Conservation (phyloP, 805 yeast species). For the Trichomonascus vanleenenianus region DNA sequence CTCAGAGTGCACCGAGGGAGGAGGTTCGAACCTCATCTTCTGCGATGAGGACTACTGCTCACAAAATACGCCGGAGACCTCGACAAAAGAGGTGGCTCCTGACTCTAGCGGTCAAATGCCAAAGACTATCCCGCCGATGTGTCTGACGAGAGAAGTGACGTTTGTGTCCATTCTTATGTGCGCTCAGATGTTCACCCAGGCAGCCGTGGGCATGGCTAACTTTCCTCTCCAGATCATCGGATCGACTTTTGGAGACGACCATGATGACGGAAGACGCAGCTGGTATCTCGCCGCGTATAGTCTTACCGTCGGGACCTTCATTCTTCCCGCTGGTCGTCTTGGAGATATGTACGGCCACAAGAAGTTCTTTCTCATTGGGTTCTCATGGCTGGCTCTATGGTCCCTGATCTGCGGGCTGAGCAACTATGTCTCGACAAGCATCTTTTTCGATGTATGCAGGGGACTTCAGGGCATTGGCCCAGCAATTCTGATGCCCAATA, state of each 20-base stretch:
- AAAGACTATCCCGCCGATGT: background rate
- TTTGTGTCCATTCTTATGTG: constrained; percentile 22
- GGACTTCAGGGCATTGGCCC: constrained; percentile 62
- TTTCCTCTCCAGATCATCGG: constrained; percentile 27
- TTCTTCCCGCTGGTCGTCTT: constrained; percentile 56
- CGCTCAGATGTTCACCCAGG: constrained; percentile 35
- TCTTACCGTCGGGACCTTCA: constrained; percentile 64
- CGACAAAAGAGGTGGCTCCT: background rate
- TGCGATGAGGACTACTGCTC: too few relatives aligned
- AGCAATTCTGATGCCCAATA: constrained; percentile 52
- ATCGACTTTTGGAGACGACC: constrained; percentile 22
- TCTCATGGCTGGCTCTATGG: constrained; percentile 50
- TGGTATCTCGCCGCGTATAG: constrained; percentile 74
- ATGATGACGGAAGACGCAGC: constrained; percentile 29
- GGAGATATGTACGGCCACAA: constrained; percentile 70
- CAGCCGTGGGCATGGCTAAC: constrained; percentile 29
- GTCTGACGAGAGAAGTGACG: constrained; percentile 12
- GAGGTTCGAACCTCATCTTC: too few relatives aligned
- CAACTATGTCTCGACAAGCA: constrained; percentile 31
- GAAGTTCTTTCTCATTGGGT: constrained; percentile 45
- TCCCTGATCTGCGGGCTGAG: constrained; percentile 53
- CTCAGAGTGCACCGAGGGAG: too few relatives aligned
- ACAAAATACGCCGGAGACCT: too few relatives aligned
- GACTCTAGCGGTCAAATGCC: background rate
- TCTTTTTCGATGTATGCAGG: constrained; percentile 35